A percentile compares a stretch with the other conserved stretches of the same genome.
These are phyloP conservation scores for Penicillium sp. DNA, from an alignment of 2,329 filamentous ascomycete species.

Conservation along the genomic window DNA sequence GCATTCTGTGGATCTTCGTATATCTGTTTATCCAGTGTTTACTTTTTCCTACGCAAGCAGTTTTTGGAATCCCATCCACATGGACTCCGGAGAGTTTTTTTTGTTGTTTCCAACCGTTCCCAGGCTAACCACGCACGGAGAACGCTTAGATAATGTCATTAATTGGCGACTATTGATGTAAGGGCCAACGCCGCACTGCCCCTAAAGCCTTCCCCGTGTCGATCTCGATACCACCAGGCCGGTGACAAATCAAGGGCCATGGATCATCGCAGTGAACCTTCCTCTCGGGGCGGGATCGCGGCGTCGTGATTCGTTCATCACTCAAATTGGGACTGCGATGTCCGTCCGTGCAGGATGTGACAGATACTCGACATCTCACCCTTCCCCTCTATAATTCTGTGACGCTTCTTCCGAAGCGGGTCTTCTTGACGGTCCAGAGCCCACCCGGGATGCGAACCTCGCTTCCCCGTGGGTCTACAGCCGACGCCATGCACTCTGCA, in stretches of 20 bases:
- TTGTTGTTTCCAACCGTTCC: conserved; percentile 4
- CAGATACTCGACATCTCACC: conserved; percentile 25
- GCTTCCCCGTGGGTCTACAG: conserved; percentile 23
- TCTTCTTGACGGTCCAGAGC: conserved; percentile 9
- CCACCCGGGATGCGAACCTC: conserved; percentile 16
- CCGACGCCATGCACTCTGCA: conserved; percentile 14
- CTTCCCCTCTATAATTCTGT: conserved; percentile 8
- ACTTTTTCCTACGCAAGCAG: not conserved
- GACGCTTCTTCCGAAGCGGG: conserved; percentile 10
- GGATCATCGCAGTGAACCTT: conserved; percentile 24
- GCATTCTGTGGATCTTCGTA: not conserved
- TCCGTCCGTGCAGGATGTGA: conserved; percentile 34
- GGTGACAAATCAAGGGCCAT: conserved; percentile 39
- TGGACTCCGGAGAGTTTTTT: not conserved
- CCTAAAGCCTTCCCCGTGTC: conserved; percentile 28
- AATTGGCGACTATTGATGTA: conserved; percentile 38
- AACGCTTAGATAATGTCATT: conserved; percentile 19
- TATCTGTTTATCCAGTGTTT: not conserved
- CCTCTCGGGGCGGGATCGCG: conserved; percentile 20
- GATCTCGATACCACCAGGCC: conserved; percentile 26
- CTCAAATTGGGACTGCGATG: conserved; percentile 3
- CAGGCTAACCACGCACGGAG: conserved; percentile 10
- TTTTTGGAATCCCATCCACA: not conserved
- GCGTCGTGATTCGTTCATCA: conserved; percentile 34
- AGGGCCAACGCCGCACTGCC: conserved; percentile 30